Base-by-base conservation (phyloP, 2,329 filamentous ascomycete species). In the Graphilbum fragrans region DNA sequence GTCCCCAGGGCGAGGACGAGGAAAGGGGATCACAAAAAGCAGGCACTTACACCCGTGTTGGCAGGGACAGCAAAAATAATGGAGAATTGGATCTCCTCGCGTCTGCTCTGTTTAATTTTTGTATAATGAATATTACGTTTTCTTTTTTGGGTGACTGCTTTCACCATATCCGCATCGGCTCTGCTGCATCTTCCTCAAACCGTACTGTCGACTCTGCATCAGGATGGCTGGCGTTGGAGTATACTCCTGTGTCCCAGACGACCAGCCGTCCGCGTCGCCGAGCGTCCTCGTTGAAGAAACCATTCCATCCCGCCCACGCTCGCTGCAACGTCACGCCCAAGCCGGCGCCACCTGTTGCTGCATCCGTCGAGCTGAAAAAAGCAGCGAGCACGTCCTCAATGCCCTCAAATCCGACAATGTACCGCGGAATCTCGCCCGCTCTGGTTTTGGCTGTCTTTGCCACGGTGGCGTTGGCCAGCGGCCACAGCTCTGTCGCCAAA, bases 281-380 rank as follows among this genome's bases (percentile, higher is more conserved):
- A 58, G 62, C 66, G 53, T 81, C 77, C 53, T 80, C 77, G 47
- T 73, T 74, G 53, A 78, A 79, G 37, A 75, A 58, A 11, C 74
- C 76, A 52, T 80, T 81, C 58, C 68, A 74, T 3, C 62, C 66
- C 32, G 61, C 60, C 76, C 75, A 80, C 8, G 66, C 70, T 47
- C 66, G 64, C 12, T 46, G 61, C 10, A 72, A 52, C 9, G 43
- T 41, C n/a, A 69, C 59, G 3, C 62, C 64, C 22, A 69, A 57
- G 1, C 57, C 53, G n/a, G 52, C 56, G 2, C 64, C 64, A 20
- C 60, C 54, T 2, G 22, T 46, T 31, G 46, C 50, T 50, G 17
- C 23, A 31, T 44, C 42, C 12, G 12, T 12, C n/a, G 41, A 40
- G 14, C 59, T 57, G 5, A 50, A 57, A 43, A 74, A 65, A 45